Evolutionary conservation across 805 yeast species (phyloP), one percentile per base, ranked within the genome.

Genomic region (Yarrowia hollandica): DNA sequence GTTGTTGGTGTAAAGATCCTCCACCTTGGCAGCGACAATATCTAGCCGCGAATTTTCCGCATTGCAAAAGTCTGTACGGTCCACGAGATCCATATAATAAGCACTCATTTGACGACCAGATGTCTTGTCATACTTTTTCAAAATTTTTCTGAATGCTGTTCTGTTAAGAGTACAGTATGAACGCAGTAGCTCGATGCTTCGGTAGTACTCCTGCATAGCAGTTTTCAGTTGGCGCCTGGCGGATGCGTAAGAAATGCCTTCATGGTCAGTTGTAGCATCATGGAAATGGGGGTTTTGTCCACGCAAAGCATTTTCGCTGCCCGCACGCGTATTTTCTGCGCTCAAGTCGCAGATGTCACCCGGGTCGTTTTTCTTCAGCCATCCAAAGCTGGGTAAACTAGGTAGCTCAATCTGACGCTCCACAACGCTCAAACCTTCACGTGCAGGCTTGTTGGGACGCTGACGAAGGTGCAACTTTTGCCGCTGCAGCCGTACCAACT

Each of bases 101-200:
- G 73, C 69, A 11, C 82, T 74, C 4, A 78, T 64, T 1, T 74
- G 64, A 9, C 81, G 74, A 11, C 74, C 68, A 2, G 84, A 77
- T 4, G 85, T 77, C 67, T 94, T 94, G 72, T 94, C 99, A 69
- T 82, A 91, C 70, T 94, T 94, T 68, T 94, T 94, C 61, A 90
- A 77, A 66, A 94, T 84, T 67, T 94, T 94, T 56, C 96, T 80
- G 66, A 91, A 83, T 0, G 95, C 99, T 0, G 96, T 90, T 26
- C 90, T 78, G 71, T 94, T 94, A 65, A 91, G 71, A 48, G 84
- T 76, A 64, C 88, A 78, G 70, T 84, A 94, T 0, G 88, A 85
- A 63, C 81, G 81, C 52, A 88, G 72, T 31, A 88, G 76, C 61
- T 87, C 88, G 62, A 90, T 74, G 8, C 87, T 81, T 60, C 92